These are phyloP conservation scores for Rhynchospora breviuscula DNA, from an alignment of 176 grass and related monocot species.

Conservation along the genomic window DNA sequence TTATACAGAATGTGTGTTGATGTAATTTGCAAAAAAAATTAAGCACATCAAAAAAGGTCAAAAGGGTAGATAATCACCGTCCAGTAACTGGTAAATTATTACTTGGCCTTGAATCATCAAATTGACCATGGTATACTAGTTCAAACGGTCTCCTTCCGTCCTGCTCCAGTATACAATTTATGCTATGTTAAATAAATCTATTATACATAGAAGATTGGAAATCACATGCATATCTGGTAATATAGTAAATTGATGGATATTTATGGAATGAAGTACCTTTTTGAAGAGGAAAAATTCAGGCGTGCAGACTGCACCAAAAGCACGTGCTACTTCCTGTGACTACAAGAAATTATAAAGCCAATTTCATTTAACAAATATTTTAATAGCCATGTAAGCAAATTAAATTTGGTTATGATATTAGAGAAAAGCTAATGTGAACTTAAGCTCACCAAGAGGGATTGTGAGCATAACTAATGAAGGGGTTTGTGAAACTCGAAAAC, in stretches of 20 bases:
- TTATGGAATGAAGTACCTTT: slow-evolving; percentile 35
- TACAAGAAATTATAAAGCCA: slow-evolving; percentile 16
- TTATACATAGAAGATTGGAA: background rate
- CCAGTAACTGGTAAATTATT: slow-evolving; percentile 71
- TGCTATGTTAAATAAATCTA: background rate
- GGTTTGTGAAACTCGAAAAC: background rate
- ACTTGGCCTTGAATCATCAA: slow-evolving; percentile 80
- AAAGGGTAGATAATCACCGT: slow-evolving; percentile 39
- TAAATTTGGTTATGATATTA: background rate
- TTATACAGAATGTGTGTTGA: background rate
- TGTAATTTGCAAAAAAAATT: background rate
- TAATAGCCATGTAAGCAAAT: background rate
- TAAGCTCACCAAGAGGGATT: background rate
- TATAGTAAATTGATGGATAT: background rate
- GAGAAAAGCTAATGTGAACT: background rate
- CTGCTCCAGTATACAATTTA: slow-evolving; percentile 28
- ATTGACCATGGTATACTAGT: slow-evolving; percentile 88
- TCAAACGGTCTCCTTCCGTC: slow-evolving; percentile 79
- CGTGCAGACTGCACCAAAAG: slow-evolving; percentile 82
- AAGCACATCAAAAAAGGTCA: background rate
- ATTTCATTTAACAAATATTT: background rate
- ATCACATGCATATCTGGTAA: background rate
- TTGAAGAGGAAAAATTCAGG: slow-evolving; percentile 94
- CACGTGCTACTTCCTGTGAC: slow-evolving; percentile 84
- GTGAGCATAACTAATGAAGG: background rate